Base-by-base conservation (phyloP, 2,329 filamentous ascomycete species). In the Simplicillium aogashimaense region DNA sequence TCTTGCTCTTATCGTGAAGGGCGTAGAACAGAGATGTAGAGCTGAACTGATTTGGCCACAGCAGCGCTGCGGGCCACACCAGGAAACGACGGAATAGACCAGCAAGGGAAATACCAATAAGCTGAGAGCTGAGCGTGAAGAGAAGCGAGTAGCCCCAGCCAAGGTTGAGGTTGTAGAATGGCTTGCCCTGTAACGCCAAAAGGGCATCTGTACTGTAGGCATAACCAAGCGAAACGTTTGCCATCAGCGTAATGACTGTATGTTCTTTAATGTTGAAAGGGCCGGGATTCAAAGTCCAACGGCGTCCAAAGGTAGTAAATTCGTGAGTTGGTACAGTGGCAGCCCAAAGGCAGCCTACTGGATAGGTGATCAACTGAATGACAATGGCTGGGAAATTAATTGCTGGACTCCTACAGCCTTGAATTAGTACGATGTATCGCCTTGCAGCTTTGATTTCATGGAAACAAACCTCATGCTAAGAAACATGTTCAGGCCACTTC, bases 81-180 rank as follows among this genome's bases (percentile, higher is more conserved):
- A 80, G 63, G 54, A 74, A 79, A 17, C 71, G 65, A 20, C 74
- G 64, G 28, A 67, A 65, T 34, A 79, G 54, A 1, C 76, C 76
- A 1, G 77, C 76, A 13, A 81, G 57, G 1, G 74, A 74, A 46
- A 78, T 78, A 4, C 78, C 78, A 36, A 78, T 72, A 47, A 75
- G 63, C 45, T 79, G 71, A 1, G 72, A 76, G 14, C 73, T 74
- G 43, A 80, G 66, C 10, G 66, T 68, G 42, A 80, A 64, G 16
- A 78, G 58, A 2, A 79, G 56, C 48, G 78, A 69, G 51, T 75
- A 79, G 3, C 67, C 66, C 58, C 72, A 76, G 25, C 73, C 67
- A 15, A 72, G 64, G 4, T 61, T 59, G 46, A 71, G 59, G 30
- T 64, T 43, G 50, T 71, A 72, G 45, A 63, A 66, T 1, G 63